A percentile compares a stretch with the other conserved stretches of the same genome.
Evolutionary conservation across 352 stramenopile species (phyloP).

Genomic region (Pythium utonaiense): DNA sequence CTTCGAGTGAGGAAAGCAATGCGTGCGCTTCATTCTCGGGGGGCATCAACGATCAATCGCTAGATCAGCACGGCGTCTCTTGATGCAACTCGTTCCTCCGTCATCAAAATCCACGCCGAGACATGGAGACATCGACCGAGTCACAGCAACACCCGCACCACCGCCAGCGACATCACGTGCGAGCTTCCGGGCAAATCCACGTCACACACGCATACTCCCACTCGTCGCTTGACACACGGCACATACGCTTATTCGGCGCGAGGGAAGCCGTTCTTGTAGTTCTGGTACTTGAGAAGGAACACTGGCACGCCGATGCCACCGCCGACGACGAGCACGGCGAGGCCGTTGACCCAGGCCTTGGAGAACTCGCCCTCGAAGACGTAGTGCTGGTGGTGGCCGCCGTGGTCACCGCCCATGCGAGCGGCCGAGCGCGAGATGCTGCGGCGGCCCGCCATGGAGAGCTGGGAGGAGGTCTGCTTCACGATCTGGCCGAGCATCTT

Average conservation of each 20-base stretch:
- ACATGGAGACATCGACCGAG: neutral
- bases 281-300: slow-evolving; percentile 75
- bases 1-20: neutral
- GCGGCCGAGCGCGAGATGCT: slow-evolving; percentile 73
- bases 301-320: slow-evolving; percentile 65
- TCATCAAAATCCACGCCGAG: neutral
- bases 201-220: neutral
- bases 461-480: slow-evolving; percentile 66
- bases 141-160: neutral
- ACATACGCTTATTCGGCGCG: slow-evolving; percentile 55
- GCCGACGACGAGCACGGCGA: slow-evolving; percentile 58
- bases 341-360: slow-evolving; percentile 60
- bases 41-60: neutral
- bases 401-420: slow-evolving; percentile 68
- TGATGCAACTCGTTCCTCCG: neutral
- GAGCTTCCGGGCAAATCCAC: neutral
- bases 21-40: neutral
- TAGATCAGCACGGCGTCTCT: neutral
- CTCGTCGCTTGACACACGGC: neutral
- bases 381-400: slow-evolving; percentile 76
- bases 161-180: neutral
- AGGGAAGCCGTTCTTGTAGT: slow-evolving; percentile 89
- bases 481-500: slow-evolving; percentile 57
- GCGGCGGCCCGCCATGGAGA: slow-evolving; percentile 53
- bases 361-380: slow-evolving; percentile 83